Base-by-base conservation (phyloP, 1,284 basidiomycete genomes). In the Apiotrichum sp. region DNA sequence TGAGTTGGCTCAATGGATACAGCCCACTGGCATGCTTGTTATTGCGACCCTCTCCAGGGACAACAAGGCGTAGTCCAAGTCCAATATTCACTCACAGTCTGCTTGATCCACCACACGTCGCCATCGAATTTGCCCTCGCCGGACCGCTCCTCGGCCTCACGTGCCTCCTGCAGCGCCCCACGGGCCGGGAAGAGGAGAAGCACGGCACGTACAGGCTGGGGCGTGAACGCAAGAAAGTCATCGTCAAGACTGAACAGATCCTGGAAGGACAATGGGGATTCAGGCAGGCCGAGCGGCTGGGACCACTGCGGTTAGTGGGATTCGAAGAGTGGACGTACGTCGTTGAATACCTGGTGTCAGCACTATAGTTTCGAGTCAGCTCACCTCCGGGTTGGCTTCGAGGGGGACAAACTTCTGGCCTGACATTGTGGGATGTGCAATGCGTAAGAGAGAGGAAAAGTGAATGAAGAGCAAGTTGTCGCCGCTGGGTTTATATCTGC, bases 171-270 rank as follows among this genome's bases (percentile, higher is more conserved):
- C 8, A 83, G 77, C 10, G 70, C 68, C 0, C 82, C 78, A 0
- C 81, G 79, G 50, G 85, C 82, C 0, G 91, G 91, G 73, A 93
- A 93, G 32, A 93, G 80, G 2, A 95, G 77, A 5, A 93, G 78
- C 8, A 93, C 82, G 0, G 91, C 91, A 64, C 86, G 85, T 34
- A 86, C 86, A 0, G 87, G 88, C 62, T 80, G 70, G 0, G 86
- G 79, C 0, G 90, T 84, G 68, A 88, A 80, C 0, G 62, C 74
- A 0, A 91, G 82, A 35, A 92, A 80, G 82, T 91, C 87, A 1
- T 80, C 74, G 61, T 93, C 91, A 35, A 93, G 78, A 3, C 88
- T 89, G 67, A 84, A 93, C 39, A 93, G 80, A 70, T 95, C 91
- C 57, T 82, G 80, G 69, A 93, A 93, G 41, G 81, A 77, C 7